Conservation (phyloP, 768 basidiomycete species). For the Lactarius quietus region DNA sequence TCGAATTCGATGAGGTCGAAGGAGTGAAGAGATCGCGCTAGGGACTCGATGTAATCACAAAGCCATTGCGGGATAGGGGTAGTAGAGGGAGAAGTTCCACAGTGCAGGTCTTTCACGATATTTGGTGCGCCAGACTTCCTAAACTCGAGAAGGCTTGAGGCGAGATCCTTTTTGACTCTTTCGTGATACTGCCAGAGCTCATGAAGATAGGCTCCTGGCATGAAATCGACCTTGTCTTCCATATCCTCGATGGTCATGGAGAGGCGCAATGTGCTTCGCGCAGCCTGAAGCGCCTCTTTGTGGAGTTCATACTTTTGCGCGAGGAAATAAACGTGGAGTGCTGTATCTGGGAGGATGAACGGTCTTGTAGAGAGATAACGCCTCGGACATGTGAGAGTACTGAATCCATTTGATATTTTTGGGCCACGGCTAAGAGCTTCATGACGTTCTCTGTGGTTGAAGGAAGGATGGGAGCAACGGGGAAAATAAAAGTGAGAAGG, state of each 20-base stretch:
- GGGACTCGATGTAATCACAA: neutral
- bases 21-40: neutral
- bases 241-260: conserved; percentile 1
- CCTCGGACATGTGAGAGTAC: neutral
- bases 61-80: neutral
- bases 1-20: neutral
- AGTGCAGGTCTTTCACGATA: neutral
- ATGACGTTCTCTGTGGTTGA: neutral
- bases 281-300: neutral
- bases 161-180: neutral
- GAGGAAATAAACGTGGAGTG: neutral
- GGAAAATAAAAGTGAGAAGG: conserved; percentile 17
- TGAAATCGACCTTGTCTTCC: conserved; percentile 1
- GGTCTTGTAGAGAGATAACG: neutral
- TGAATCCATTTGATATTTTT: conserved; percentile 6
- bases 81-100: accelerated
- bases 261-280: neutral
- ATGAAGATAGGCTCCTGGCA: neutral
- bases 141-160: neutral
- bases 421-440: conserved; percentile 5
- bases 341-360: neutral
- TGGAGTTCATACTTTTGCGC: conserved; percentile 8
- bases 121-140: neutral
- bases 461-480: neutral
- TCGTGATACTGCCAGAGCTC: conserved; percentile 12